Evolutionary conservation across 176 grass and related monocot genomes (phyloP), one percentile per base, ranked within the genome.

Genomic region (Aegilops speltoides): DNA sequence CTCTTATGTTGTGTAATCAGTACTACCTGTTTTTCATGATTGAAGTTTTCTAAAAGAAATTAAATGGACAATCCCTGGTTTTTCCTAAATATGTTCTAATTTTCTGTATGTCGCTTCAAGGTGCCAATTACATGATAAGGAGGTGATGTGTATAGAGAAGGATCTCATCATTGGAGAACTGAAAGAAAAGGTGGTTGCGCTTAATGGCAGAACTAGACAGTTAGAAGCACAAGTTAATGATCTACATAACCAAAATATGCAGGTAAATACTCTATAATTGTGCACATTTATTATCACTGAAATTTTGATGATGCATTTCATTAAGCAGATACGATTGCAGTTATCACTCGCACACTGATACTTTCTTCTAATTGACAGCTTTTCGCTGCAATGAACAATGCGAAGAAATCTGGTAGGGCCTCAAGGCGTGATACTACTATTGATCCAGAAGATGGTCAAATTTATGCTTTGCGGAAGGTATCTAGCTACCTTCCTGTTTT

Each of bases 181-280:
- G 29, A 99, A 99, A 87, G 97, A 93, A 89, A 96, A 99, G 41
- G 76, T 99, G 61, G 90, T 99, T 59, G 78, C 78, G 6, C 88
- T 99, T 32, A 99, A 89, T 80, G 81, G 83, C 28, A 79, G 61
- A 13, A 82, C 82, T 62, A 94, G 92, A 85, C 92, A 94, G 60
- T 64, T 94, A 13, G 97, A 99, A 86, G 81, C 84, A 20, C 86
- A 89, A 89, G 28, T 88, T 65, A 89, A 84, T 59, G 94, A 94
- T 81, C 76, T 95, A 34, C 70, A 52, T 28, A 86, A 89, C 72
- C 90, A 91, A 86, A 99, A 95, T 86, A 23, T 80, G 61, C 90
- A 93, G 86, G 91, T 83, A 87, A 84, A 82, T 13, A 80, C 65
- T 54, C 22, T 82, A 29, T 36, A 83, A 71, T 45, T 79, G 41